Evolutionary conservation across 495 filamentous ascomycete species (phyloP).

Genomic region (Barbatosphaeria neglecta): DNA sequence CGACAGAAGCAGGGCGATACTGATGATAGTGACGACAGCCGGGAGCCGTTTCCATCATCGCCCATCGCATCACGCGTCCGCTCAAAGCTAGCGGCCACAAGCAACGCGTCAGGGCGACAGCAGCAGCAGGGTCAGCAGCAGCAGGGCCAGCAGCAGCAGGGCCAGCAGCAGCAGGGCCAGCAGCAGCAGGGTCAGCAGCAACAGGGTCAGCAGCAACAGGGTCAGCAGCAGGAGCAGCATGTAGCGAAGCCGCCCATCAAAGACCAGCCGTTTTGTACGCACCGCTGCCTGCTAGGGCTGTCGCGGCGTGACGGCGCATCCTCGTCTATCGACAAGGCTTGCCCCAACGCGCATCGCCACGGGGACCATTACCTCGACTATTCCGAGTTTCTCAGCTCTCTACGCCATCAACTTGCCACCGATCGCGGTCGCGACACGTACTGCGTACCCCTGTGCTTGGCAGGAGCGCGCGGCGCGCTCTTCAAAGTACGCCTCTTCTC

Average conservation of each 20-base stretch:
- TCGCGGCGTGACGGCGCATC: slow-evolving; percentile 13
- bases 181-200: slow-evolving; percentile 4
- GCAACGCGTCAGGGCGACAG: too few species aligned
- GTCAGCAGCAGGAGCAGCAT: slow-evolving; percentile 2
- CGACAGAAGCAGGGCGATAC: too few species aligned
- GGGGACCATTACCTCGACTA: slow-evolving; percentile 10
- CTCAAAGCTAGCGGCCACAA: too few species aligned
- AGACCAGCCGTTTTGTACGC: slow-evolving; percentile 29
- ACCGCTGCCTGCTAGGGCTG: slow-evolving; percentile 29
- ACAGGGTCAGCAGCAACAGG: slow-evolving; percentile 8
- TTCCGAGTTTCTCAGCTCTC: slow-evolving; percentile 12
- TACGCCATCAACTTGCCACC: slow-evolving; percentile 17
- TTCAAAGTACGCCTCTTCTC: slow-evolving; percentile 33
- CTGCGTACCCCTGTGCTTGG: slow-evolving; percentile 26
- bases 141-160: slow-evolving; percentile 8
- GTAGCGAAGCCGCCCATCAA: slow-evolving; percentile 5
- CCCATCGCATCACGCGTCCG: too few species aligned
- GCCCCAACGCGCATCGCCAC: slow-evolving; percentile 26
- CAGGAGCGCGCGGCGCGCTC: slow-evolving; percentile 25
- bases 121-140: slow-evolving; percentile 4
- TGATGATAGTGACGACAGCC: too few species aligned
- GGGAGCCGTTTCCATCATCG: too few species aligned
- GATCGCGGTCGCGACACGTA: slow-evolving; percentile 20
- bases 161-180: slow-evolving; percentile 4
- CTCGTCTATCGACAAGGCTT: slow-evolving; percentile 18